Base-by-base conservation (phyloP, 352 stramenopile species). In the Phytopythium vexans region DNA sequence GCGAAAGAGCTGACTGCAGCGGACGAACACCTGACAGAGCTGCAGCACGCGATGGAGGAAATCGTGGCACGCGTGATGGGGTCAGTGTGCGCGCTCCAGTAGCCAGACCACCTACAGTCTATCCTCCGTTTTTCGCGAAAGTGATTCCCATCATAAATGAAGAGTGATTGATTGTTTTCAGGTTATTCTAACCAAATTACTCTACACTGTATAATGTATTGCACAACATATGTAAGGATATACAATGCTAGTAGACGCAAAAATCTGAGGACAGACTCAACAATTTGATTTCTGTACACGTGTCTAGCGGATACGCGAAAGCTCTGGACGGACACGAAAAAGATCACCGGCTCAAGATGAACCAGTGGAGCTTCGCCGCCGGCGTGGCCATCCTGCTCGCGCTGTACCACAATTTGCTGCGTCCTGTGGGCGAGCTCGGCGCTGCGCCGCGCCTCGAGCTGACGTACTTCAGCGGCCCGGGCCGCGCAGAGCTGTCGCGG, bases 401-500 rank as follows among this genome's bases (percentile, higher is more conserved):
- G 14, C 51, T 74, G 15, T 68, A 70, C 62, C 62, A 74, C 55
- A 66, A 50, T 37, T 58, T 62, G 42, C 46, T 66, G 32, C 49
- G 49, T 4, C 53, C 55, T 21, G 45, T 57, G 38, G 41, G 42
- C 3, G 7, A 14, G 5, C 27, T 56, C 7, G 54, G 48, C 34
- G 27, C 21, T 32, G 31, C 41, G 8, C 50, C 56, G 39, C 56
- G 65, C 9, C 54, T 88, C 40, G 84, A 86, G 68, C 61, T 94
- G 31, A 88, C 68, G 40, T 95, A 95, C 66, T 92, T 94, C 46
- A 51, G 70, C 21, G 52, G 67, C 36, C 15, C 64, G 0, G 82
- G 70, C 2, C 75, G 75, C 34, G 83, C 57, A 0, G 86, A 94
- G 67, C 56, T 86, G 27, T 68, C 76, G 8, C 82, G 86, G 15